phyloP scores from a whole-genome alignment of 305 asterid genomes.

The Fraxinus paxiana region DNA sequence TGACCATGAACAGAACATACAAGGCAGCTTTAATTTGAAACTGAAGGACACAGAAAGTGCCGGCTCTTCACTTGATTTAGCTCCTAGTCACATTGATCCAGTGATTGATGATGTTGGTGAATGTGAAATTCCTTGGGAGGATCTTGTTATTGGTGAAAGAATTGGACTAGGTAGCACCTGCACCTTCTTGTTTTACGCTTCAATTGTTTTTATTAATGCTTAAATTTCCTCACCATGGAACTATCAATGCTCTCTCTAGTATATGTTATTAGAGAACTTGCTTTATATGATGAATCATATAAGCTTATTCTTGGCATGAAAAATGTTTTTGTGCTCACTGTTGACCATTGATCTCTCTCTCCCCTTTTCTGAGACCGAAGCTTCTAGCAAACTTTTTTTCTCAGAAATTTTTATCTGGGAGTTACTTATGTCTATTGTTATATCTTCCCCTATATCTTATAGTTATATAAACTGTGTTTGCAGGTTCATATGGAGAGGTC shows the following conservation, averaged over 20 bases:
- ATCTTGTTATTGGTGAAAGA: slow-evolving; percentile 92
- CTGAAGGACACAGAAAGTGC: slow-evolving; percentile 41
- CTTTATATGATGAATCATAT: slow-evolving; percentile 2
- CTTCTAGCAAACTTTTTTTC: background rate
- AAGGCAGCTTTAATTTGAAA: slow-evolving; percentile 36
- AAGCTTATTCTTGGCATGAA: slow-evolving; percentile 9
- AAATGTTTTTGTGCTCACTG: background rate
- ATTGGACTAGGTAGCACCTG: slow-evolving; percentile 84
- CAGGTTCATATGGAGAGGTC: slow-evolving; percentile 99
- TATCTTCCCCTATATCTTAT: slow-evolving; percentile 7
- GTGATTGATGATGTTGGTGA: slow-evolving; percentile 93
- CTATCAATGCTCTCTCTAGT: slow-evolving; percentile 9
- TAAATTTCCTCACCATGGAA: slow-evolving; percentile 7
- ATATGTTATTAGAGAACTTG: background rate
- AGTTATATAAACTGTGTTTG: slow-evolving; percentile 20
- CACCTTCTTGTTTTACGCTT: slow-evolving; percentile 8
- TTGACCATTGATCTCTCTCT: slow-evolving; percentile 14
- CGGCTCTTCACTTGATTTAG: slow-evolving; percentile 36
- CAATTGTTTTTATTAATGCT: slow-evolving; percentile 11
- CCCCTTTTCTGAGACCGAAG: slow-evolving; percentile 11
- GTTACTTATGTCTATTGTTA: slow-evolving; percentile 13
- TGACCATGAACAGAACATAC: slow-evolving; percentile 36
- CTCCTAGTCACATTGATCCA: slow-evolving; percentile 28
- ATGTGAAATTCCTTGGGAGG: slow-evolving; percentile 98
- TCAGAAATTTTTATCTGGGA: background rate